A percentile compares a stretch with the other conserved stretches of the same genome.
phyloP scores from a whole-genome alignment of 2,329 filamentous ascomycete genomes.

The Colletotrichum falcatum region DNA sequence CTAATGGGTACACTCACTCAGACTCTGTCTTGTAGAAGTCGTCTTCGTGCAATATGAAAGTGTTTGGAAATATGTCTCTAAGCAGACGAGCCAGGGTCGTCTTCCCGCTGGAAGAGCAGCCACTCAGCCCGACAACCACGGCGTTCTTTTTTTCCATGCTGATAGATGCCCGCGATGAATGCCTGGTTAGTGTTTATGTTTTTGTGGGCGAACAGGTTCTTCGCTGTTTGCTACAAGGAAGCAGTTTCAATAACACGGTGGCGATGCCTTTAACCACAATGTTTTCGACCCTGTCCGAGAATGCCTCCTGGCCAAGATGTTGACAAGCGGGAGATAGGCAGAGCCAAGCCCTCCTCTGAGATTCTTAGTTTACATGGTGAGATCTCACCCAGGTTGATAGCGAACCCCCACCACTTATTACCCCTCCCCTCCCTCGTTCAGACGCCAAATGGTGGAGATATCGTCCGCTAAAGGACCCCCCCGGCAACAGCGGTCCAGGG shows the following conservation, averaged over 20 bases:
- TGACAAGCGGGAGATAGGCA: constrained; percentile 31
- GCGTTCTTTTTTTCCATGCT: constrained; percentile 57
- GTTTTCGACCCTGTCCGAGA: background rate
- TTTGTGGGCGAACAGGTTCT: background rate
- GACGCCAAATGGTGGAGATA: constrained; percentile 28
- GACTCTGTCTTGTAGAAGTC: constrained; percentile 91
- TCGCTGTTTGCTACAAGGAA: background rate
- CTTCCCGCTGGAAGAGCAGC: constrained; percentile 93
- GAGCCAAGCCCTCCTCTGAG: constrained; percentile 29
- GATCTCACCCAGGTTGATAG: constrained; percentile 13
- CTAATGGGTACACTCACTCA: constrained; percentile 62
- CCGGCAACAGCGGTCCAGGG: constrained; percentile 23
- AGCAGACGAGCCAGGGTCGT: constrained; percentile 91
- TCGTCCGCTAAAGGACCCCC: constrained; percentile 13
- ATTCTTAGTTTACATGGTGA: constrained; percentile 20
- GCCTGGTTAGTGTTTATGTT: background rate
- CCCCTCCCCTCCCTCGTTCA: constrained; percentile 30
- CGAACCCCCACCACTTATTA: constrained; percentile 34
- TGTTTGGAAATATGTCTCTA: constrained; percentile 80
- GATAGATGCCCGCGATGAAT: background rate
- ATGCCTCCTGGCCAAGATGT: background rate
- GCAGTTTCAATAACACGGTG: no score
- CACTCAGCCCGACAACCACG: constrained; percentile 84
- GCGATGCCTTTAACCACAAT: background rate
- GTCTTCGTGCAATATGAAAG: constrained; percentile 92